These are phyloP conservation scores for Prunus kanzakura DNA, from an alignment of 306 rosid species.

Conservation along the genomic window DNA sequence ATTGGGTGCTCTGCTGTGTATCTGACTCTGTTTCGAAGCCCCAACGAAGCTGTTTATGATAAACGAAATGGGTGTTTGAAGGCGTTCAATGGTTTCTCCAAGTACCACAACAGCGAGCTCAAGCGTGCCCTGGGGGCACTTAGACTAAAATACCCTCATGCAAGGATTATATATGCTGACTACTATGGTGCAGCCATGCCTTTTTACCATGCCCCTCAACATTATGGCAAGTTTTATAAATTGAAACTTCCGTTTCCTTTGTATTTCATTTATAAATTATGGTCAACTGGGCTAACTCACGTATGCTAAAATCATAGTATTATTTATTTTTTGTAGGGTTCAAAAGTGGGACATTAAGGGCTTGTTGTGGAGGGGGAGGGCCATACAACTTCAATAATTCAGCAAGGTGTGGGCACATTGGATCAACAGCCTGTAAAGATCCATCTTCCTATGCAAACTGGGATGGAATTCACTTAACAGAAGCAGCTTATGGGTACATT, in stretches of 20 bases:
- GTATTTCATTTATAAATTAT: neutral
- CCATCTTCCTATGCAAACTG: slow-evolving; percentile 49
- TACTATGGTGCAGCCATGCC: slow-evolving; percentile 54
- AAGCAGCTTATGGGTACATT: slow-evolving; percentile 53
- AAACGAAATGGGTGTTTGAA: slow-evolving; percentile 55
- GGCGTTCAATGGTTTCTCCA: slow-evolving; percentile 44
- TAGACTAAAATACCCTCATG: slow-evolving; percentile 40
- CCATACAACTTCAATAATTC: slow-evolving; percentile 58
- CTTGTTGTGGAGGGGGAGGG: slow-evolving; percentile 82
- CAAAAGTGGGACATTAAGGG: slow-evolving; percentile 24
- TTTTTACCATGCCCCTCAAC: slow-evolving; percentile 45
- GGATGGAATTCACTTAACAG: slow-evolving; percentile 75
- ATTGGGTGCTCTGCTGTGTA: slow-evolving; percentile 57
- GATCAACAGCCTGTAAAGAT: slow-evolving; percentile 40
- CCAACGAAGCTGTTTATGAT: slow-evolving; percentile 39
- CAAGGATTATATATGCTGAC: slow-evolving; percentile 57
- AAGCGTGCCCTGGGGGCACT: slow-evolving; percentile 32
- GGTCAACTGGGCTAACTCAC: no score
- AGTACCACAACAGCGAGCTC: slow-evolving; percentile 52
- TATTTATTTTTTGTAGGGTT: slow-evolving; percentile 34
- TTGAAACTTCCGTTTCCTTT: neutral
- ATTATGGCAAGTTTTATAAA: slow-evolving; percentile 33
- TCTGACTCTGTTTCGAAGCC: slow-evolving; percentile 41
- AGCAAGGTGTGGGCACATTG: slow-evolving; percentile 52
- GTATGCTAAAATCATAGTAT: neutral